phyloP scores from a whole-genome alignment of 169 alveolate species.

The Babesia ovata region DNA sequence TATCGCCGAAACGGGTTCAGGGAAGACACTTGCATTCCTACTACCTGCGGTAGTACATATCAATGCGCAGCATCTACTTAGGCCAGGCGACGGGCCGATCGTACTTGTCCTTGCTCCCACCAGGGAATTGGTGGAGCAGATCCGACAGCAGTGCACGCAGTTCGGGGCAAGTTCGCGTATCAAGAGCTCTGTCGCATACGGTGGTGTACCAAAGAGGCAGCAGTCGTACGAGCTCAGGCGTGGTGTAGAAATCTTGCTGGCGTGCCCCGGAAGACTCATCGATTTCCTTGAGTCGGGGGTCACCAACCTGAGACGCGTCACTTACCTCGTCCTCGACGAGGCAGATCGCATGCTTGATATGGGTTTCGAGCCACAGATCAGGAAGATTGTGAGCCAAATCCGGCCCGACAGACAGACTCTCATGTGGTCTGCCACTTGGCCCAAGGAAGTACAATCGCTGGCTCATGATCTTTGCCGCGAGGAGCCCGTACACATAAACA shows the following conservation, averaged over 20 bases:
- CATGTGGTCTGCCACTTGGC: constrained; percentile 99
- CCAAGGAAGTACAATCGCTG: constrained; percentile 92
- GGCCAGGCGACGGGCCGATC: constrained; percentile 96
- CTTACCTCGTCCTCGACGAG: constrained; percentile 98
- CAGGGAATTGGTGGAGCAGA: constrained; percentile 97
- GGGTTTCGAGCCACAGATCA: constrained; percentile 98
- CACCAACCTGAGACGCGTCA: constrained; percentile 93
- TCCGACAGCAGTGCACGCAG: constrained; percentile 89
- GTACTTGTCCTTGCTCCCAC: constrained; percentile 98
- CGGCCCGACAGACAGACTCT: constrained; percentile 93
- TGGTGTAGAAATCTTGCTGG: constrained; percentile 96
- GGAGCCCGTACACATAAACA: constrained; percentile 95
- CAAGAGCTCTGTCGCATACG: constrained; percentile 89
- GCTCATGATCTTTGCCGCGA: constrained; percentile 92
- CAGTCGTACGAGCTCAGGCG: constrained; percentile 85
- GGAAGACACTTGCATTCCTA: constrained; percentile 96
- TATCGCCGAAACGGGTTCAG: constrained; percentile 99
- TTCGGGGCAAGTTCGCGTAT: constrained; percentile 87
- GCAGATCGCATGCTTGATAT: constrained; percentile 99
- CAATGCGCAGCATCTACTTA: constrained; percentile 85
- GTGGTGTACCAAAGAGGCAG: constrained; percentile 92
- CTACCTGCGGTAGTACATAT: constrained; percentile 96
- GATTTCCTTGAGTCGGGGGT: constrained; percentile 92
- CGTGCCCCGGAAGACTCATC: constrained; percentile 94
- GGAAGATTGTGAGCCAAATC: constrained; percentile 90